These are phyloP conservation scores for Sclerotinia subarctica DNA, from an alignment of 2,329 filamentous ascomycete species.

Conservation along the genomic window DNA sequence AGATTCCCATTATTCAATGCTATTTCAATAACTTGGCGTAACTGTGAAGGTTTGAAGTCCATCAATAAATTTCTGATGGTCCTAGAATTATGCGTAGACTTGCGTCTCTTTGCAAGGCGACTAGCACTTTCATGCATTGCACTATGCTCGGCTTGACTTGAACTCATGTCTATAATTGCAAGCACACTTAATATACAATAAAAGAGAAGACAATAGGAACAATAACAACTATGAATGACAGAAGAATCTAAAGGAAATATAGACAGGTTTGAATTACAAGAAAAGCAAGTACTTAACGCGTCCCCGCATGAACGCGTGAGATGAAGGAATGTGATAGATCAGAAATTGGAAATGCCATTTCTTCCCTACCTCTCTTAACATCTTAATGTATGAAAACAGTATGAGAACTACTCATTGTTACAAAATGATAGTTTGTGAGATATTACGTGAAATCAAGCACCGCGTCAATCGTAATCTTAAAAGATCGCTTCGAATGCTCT, in stretches of 20 bases:
- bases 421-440: not conserved
- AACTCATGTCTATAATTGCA: not conserved
- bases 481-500: not conserved
- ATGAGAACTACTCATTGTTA: not conserved
- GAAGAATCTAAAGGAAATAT: not conserved
- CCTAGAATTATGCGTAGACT: not conserved
- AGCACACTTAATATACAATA: not conserved
- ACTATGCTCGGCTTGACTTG: not conserved
- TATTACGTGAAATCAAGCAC: not conserved
- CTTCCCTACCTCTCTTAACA: not conserved
- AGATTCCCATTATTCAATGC: constrained; percentile 1
- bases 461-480: not conserved
- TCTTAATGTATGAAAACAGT: not conserved
- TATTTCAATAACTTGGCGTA: constrained; percentile 5
- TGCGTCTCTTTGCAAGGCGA: not conserved
- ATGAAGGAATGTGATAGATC: constrained; percentile 7
- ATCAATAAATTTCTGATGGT: not conserved
- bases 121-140: not conserved
- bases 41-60: constrained; percentile 1
- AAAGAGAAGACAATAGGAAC: not conserved
- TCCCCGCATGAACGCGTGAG: not conserved
- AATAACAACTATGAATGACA: not conserved
- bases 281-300: constrained; percentile 7
- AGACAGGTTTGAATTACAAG: not conserved
- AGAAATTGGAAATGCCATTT: constrained; percentile 1